Evolutionary conservation across 495 filamentous ascomycete species (phyloP).

Genomic region (Apodospora peruviana): DNA sequence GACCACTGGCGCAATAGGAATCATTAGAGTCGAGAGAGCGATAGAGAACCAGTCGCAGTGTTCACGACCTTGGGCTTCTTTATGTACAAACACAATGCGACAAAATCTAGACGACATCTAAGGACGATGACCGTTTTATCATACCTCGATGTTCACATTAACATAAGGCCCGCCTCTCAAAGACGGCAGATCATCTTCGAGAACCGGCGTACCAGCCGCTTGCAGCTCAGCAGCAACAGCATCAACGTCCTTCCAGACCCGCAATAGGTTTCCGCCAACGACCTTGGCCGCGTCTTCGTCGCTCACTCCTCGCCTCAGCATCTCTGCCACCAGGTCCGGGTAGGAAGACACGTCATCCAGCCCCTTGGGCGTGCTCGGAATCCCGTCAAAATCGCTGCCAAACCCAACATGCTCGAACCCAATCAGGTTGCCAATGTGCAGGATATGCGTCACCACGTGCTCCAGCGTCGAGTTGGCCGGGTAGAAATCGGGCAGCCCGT

Average conservation of each 20-base stretch:
- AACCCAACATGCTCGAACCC: conserved; percentile 72
- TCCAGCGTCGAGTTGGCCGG: conserved; percentile 65
- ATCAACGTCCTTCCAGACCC: conserved; percentile 73
- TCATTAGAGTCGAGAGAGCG: too few relatives aligned
- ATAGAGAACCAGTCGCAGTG: too few relatives aligned
- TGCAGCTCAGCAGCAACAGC: conserved; percentile 57
- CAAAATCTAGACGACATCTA: too few relatives aligned
- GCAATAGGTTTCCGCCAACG: conserved; percentile 66
- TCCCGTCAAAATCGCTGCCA: conserved; percentile 72
- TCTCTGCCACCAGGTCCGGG: conserved; percentile 71
- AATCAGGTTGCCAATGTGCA: conserved; percentile 61
- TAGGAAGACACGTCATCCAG: conserved; percentile 78
- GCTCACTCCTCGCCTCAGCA: conserved; percentile 60
- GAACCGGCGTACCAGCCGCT: conserved; percentile 48
- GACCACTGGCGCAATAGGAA: too few relatives aligned
- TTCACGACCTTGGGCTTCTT: too few relatives aligned
- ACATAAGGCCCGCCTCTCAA: conserved; percentile 10
- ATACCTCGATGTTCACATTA: too few relatives aligned
- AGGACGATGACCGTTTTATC: too few relatives aligned
- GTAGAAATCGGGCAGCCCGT: conserved; percentile 53
- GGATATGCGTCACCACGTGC: conserved; percentile 72
- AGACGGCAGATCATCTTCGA: conserved; percentile 52
- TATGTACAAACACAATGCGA: too few relatives aligned
- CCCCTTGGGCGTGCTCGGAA: conserved; percentile 49
- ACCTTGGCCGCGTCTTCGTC: conserved; percentile 63